Conservation (phyloP, 2,329 filamentous ascomycete species). For the Neophaeococcomyces aloes region DNA sequence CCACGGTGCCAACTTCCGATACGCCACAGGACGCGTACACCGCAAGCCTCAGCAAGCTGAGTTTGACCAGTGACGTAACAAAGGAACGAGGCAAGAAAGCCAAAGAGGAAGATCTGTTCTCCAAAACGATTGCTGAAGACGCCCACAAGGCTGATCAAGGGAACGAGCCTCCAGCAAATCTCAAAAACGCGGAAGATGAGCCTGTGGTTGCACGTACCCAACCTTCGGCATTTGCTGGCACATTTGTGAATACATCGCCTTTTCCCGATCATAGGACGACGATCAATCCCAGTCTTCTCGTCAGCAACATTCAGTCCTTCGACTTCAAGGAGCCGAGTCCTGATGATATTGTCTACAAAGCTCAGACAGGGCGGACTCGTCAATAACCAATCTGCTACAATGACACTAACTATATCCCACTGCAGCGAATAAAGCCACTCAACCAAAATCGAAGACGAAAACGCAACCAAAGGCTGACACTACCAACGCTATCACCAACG, state of each 20-base stretch:
- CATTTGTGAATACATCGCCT: slow-evolving; percentile 15
- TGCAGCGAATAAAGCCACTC: slow-evolving; percentile 26
- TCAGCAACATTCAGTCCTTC: slow-evolving; percentile 28
- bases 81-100: neutral
- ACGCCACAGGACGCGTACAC: slow-evolving; percentile 15
- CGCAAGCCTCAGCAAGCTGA: slow-evolving; percentile 17
- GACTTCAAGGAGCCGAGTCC: slow-evolving; percentile 78
- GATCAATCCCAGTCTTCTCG: slow-evolving; percentile 25
- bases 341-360: slow-evolving; percentile 77
- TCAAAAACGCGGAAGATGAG: neutral
- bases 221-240: slow-evolving; percentile 19
- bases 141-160: neutral
- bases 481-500: slow-evolving; percentile 32
- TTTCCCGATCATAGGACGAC: neutral
- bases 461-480: slow-evolving; percentile 9
- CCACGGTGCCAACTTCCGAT: slow-evolving; percentile 8
- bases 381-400: slow-evolving; percentile 26
- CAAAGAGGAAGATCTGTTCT: neutral
- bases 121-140: neutral
- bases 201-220: slow-evolving; percentile 8
- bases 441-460: slow-evolving; percentile 31
- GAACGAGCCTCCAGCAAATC: neutral
- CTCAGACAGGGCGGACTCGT: slow-evolving; percentile 69
- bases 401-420: slow-evolving; percentile 22
- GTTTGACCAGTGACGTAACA: slow-evolving; percentile 18